Evolutionary conservation across 139 green algal species (phyloP).

Genomic region (Marvania coccoides): DNA sequence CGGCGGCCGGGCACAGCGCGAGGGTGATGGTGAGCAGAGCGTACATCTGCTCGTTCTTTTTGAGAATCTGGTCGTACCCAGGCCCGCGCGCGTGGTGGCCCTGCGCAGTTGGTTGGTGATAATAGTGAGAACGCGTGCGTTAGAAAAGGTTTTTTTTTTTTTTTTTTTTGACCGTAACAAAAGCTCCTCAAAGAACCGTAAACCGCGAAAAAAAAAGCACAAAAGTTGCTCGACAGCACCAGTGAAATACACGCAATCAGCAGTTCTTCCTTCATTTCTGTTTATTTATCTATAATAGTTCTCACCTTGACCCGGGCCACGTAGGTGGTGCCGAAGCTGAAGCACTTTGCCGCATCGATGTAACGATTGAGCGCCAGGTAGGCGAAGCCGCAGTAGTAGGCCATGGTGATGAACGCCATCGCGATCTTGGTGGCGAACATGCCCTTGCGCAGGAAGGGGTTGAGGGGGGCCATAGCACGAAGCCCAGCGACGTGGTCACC

Average conservation of each 20-base stretch:
- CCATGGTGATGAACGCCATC: conserved; percentile 76
- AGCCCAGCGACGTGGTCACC: conserved; percentile 84
- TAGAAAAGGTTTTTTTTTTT: too few species aligned
- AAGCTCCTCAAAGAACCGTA: too few species aligned
- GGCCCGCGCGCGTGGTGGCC: conserved; percentile 51
- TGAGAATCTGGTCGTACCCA: conserved; percentile 79
- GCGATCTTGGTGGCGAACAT: conserved; percentile 74
- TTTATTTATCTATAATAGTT: too few species aligned
- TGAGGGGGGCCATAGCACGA: conserved; percentile 38
- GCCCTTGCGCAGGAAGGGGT: conserved; percentile 49
- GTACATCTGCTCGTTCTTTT: conserved; percentile 99
- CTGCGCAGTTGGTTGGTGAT: too few species aligned
- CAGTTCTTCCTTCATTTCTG: too few species aligned
- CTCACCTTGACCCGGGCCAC: conserved; percentile 60
- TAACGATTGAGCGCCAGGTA: conserved; percentile 90
- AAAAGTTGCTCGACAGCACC: too few species aligned
- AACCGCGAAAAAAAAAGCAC: too few species aligned
- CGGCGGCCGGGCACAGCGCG: conserved; percentile 66
- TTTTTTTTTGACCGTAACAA: too few species aligned
- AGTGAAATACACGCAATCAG: too few species aligned
- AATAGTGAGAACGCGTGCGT: too few species aligned
- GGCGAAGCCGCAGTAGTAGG: conserved; percentile 91
- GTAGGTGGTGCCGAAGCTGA: conserved; percentile 85
- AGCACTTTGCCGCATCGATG: conserved; percentile 69
- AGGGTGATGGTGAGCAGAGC: conserved; percentile 78